phyloP scores from a whole-genome alignment of 768 basidiomycete genomes.

The Rhodosporidiobolus sp. region DNA sequence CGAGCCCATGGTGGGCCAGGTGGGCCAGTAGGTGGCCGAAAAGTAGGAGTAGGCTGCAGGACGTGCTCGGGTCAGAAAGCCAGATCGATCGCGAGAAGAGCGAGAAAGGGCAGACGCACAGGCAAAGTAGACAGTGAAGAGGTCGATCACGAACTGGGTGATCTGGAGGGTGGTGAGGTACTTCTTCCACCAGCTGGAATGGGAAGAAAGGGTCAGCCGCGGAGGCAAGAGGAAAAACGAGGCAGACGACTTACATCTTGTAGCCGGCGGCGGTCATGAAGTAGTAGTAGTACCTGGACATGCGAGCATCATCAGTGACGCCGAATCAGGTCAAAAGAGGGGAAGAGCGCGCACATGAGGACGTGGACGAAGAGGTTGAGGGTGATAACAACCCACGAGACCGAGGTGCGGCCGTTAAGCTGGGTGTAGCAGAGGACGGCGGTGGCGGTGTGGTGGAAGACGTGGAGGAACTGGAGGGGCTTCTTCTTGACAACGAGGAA shows the following conservation, averaged over 20 bases:
- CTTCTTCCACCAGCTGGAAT: constrained; percentile 92
- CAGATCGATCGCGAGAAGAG: neutral
- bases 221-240: neutral
- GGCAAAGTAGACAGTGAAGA: constrained; percentile 87
- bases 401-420: constrained; percentile 87
- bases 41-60: constrained; percentile 72
- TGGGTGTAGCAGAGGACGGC: constrained; percentile 91
- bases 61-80: constrained; percentile 29
- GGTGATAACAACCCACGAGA: constrained; percentile 92
- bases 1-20: constrained; percentile 67
- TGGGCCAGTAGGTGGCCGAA: constrained; percentile 57
- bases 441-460: constrained; percentile 98
- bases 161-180: constrained; percentile 97
- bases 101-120: constrained; percentile 60
- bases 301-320: constrained; percentile 3
- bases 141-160: constrained; percentile 86
- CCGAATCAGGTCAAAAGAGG: constrained; percentile 2
- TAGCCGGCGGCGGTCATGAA: constrained; percentile 89
- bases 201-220: neutral
- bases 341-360: constrained; percentile 76
- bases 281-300: constrained; percentile 86
- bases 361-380: constrained; percentile 92
- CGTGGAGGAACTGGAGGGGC: constrained; percentile 85
- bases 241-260: constrained; percentile 65
- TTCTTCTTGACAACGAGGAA: constrained; percentile 99